phyloP scores from a whole-genome alignment of 768 basidiomycete species.

The Tricholoma furcatifolium region DNA sequence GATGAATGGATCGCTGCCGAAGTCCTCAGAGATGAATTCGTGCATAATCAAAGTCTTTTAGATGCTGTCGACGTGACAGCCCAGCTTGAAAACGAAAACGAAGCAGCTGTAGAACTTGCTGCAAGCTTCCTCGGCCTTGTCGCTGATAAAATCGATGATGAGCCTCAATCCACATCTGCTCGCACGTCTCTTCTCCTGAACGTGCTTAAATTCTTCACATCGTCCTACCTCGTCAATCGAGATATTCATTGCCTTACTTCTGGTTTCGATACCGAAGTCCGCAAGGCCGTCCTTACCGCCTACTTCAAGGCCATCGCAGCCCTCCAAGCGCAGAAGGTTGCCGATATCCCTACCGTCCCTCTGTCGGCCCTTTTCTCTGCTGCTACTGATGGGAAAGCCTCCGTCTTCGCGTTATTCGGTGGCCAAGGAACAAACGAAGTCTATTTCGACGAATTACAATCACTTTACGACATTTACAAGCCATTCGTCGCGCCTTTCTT shows the following conservation, averaged over 20 bases:
- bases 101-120: conserved; percentile 74
- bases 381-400: conserved; percentile 59
- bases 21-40: conserved; percentile 87
- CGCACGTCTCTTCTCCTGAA: conserved; percentile 69
- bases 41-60: conserved; percentile 57
- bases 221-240: conserved; percentile 63
- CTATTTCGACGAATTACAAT: conserved; percentile 95
- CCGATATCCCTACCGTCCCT: conserved; percentile 57
- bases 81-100: conserved; percentile 51
- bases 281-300: conserved; percentile 72
- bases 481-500: conserved; percentile 82
- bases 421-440: conserved; percentile 98
- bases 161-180: conserved; percentile 49
- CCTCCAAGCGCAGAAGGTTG: conserved; percentile 55
- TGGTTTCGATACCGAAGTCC: conserved; percentile 69
- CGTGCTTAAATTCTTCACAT: conserved; percentile 75
- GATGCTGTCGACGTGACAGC: conserved; percentile 54
- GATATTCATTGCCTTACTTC: conserved; percentile 86
- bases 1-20: conserved; percentile 94
- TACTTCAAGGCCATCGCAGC: conserved; percentile 78
- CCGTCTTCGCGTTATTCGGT: conserved; percentile 91
- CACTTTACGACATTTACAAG: conserved; percentile 87
- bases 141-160: conserved; percentile 58
- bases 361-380: conserved; percentile 70
- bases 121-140: conserved; percentile 83